Evolutionary conservation across 179 eudicot species (phyloP).

Genomic region (Spergularia azorica): DNA sequence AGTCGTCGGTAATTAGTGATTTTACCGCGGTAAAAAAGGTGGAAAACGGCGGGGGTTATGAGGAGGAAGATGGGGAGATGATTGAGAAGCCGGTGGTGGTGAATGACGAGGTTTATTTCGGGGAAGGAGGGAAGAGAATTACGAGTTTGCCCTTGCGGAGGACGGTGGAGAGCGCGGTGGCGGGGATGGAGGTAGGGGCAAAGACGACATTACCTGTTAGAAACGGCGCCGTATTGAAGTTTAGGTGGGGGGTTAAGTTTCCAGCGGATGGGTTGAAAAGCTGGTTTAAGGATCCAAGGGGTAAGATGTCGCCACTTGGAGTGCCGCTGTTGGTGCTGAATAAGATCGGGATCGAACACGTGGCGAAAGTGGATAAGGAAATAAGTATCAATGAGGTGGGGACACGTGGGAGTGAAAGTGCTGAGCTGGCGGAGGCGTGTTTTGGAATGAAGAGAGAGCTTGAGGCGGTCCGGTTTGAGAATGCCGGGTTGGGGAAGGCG

Average conservation of each 20-base stretch:
- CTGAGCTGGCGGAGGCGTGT: conserved; percentile 50
- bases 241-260: conserved; percentile 80
- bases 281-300: conserved; percentile 29
- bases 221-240: conserved; percentile 53
- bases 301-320: conserved; percentile 39
- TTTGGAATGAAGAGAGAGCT: conserved; percentile 32
- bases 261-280: conserved; percentile 39
- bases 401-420: conserved; percentile 36
- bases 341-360: conserved; percentile 80
- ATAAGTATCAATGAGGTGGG: conserved; percentile 16
- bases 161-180: conserved; percentile 36
- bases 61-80: conserved; percentile 37
- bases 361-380: conserved; percentile 38
- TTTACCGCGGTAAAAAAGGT: not conserved
- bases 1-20: conserved; percentile 37
- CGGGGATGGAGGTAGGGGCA: conserved; percentile 61
- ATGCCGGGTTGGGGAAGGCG: conserved; percentile 40
- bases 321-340: conserved; percentile 62
- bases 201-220: conserved; percentile 60
- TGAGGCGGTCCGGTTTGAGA: conserved; percentile 32
- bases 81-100: conserved; percentile 30
- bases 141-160: conserved; percentile 29
- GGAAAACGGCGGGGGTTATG: conserved; percentile 23
- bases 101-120: not conserved
- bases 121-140: conserved; percentile 7